Evolutionary conservation across 495 filamentous ascomycete species (phyloP).

Genomic region (Penicillium coffeae): DNA sequence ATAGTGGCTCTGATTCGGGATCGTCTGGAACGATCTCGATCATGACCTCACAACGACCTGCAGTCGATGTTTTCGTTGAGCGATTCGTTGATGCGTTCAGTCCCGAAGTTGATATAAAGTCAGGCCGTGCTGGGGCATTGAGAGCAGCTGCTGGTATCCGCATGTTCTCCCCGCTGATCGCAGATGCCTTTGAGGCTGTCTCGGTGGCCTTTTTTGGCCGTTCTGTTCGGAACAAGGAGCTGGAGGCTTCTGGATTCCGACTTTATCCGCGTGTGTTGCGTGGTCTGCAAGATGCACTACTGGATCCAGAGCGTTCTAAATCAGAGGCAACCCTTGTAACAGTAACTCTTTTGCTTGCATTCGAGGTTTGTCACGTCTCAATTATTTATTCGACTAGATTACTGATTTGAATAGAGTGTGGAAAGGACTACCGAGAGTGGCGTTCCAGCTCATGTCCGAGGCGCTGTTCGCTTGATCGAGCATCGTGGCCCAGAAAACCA

Average conservation of each 20-base stretch:
- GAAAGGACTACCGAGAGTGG: slow-evolving; percentile 37
- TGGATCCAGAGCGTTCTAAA: slow-evolving; percentile 38
- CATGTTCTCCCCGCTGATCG: slow-evolving; percentile 43
- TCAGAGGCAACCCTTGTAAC: slow-evolving; percentile 44
- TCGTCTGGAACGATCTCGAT: slow-evolving; percentile 23
- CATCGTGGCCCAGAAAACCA: slow-evolving; percentile 46
- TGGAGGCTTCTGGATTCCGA: slow-evolving; percentile 37
- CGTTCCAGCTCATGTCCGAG: slow-evolving; percentile 38
- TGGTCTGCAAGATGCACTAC: slow-evolving; percentile 36
- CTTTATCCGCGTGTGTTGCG: slow-evolving; percentile 40
- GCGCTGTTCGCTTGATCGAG: slow-evolving; percentile 41
- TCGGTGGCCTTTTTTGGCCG: slow-evolving; percentile 43
- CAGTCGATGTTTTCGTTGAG: slow-evolving; percentile 40
- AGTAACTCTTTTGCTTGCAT: slow-evolving; percentile 41
- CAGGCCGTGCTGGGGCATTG: slow-evolving; percentile 39
- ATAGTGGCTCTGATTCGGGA: slow-evolving; percentile 22
- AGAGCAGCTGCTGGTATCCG: slow-evolving; percentile 40
- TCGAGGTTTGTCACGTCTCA: slow-evolving; percentile 26
- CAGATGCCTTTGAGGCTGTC: slow-evolving; percentile 40
- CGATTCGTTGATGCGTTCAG: slow-evolving; percentile 46
- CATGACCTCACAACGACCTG: slow-evolving; percentile 23
- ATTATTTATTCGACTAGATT: background rate
- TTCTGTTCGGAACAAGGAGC: slow-evolving; percentile 32
- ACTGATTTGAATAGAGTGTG: slow-evolving; percentile 32
- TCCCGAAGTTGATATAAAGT: slow-evolving; percentile 37